These are phyloP conservation scores for Aspergillus aculeatinus DNA, from an alignment of 2,329 filamentous ascomycete species.

Conservation along the genomic window DNA sequence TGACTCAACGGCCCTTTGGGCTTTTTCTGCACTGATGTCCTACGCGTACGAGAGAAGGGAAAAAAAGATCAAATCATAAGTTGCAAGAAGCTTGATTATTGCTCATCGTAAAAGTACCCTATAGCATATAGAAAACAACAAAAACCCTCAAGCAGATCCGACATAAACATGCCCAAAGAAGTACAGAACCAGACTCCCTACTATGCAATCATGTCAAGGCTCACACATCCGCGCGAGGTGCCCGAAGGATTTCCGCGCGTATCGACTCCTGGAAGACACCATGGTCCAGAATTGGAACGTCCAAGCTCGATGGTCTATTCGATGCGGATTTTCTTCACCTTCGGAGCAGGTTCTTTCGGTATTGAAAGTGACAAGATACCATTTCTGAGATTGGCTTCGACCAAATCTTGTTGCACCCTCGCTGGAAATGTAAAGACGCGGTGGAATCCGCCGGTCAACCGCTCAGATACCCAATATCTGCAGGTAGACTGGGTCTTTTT, in stretches of 20 bases:
- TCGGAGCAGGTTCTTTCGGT: slow-evolving; percentile 53
- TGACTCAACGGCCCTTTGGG: too few relatives aligned
- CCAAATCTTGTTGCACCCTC: slow-evolving; percentile 57
- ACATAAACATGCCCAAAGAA: too few relatives aligned
- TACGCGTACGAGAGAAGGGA: too few relatives aligned
- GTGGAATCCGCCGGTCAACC: slow-evolving; percentile 58
- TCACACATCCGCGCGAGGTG: not conserved
- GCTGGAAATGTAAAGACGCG: slow-evolving; percentile 57
- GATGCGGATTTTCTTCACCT: slow-evolving; percentile 54
- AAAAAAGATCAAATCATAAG: too few relatives aligned
- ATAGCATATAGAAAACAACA: too few relatives aligned
- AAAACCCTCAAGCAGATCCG: too few relatives aligned
- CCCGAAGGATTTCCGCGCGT: not conserved
- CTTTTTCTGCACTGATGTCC: too few relatives aligned
- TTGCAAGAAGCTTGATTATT: too few relatives aligned
- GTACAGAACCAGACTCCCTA: not conserved
- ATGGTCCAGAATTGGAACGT: not conserved
- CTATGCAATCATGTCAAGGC: not conserved
- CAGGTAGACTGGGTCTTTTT: slow-evolving; percentile 22
- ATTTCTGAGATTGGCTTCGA: slow-evolving; percentile 59
- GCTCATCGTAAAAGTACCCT: too few relatives aligned
- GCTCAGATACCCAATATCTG: slow-evolving; percentile 59
- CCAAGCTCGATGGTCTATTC: slow-evolving; percentile 11
- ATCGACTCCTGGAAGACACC: not conserved
- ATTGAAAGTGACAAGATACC: slow-evolving; percentile 57